phyloP scores from a whole-genome alignment of 345 rosid species.

The Pistacia integerrima region DNA sequence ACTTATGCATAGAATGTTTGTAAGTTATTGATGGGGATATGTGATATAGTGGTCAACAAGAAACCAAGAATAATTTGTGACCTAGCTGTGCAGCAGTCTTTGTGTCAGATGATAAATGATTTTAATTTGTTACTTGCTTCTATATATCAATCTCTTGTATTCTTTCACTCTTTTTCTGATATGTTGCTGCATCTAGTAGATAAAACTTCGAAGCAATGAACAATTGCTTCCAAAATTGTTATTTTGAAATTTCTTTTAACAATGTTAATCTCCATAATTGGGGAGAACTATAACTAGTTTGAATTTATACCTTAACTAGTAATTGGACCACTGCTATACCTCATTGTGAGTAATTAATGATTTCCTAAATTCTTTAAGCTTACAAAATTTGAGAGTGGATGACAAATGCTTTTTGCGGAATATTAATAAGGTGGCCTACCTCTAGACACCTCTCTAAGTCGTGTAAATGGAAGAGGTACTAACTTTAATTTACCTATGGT shows the following conservation, averaged over 20 bases:
- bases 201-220: neutral
- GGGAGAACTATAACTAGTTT: neutral
- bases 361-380: neutral
- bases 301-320: neutral
- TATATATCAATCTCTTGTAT: neutral
- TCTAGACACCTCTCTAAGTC: neutral
- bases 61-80: neutral
- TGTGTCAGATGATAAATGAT: neutral
- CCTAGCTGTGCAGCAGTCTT: neutral
- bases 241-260: neutral
- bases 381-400: neutral
- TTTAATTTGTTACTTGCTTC: neutral
- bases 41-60: neutral
- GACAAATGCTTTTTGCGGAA: neutral
- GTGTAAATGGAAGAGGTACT: neutral
- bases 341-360: neutral
- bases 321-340: neutral
- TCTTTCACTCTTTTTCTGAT: neutral
- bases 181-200: neutral
- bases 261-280: neutral
- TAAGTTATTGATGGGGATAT: neutral
- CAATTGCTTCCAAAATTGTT: neutral
- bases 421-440: no score
- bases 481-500: no score
- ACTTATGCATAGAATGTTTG: neutral